Evolutionary conservation across 768 basidiomycete genomes (phyloP), one percentile per base, ranked within the genome.

Genomic region (Tulasnella sp.): DNA sequence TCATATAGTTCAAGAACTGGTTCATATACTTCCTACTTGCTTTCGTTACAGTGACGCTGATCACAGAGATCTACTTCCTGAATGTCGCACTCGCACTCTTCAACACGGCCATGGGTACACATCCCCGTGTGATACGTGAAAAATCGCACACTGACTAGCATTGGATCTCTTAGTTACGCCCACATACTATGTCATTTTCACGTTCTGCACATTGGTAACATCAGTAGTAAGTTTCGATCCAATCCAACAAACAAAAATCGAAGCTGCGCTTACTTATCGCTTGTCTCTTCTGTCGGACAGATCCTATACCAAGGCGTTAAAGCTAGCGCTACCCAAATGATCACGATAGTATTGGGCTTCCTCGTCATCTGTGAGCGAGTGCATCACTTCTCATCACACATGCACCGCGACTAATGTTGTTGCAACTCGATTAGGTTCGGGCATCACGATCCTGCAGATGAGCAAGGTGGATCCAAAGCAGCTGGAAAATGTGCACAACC

Each of bases 81-180:
- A 97, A 96, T 72, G 84, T 93, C 61, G 96, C 96, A n/a, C 82
- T 99, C 60, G 96, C 93, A 61, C 75, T 97, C 34, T 98, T 93
- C 77, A 95, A 96, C 72, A 77, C 76, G 0, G 60, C 42, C 1
- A 52, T 59, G 50, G 55, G 52, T 56, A 43, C 51, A 1, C 27
- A 49, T 29, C 34, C 26, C 2, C 11, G 15, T 54, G 15, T 17
- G 4, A 24, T 3, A 47, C 34, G 4, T 13, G 13, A 34, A 11
- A 49, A 10, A 5, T 5, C 5, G 34, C 34, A 15, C 5, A 15
- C 34, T 38, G 34, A 38, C 34, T 38, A 15, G 15, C 34, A 15
- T 7, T 15, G 34, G 15, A 7, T 3, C 1, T 23, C 17, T 3
- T 24, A 63, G 68, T 71, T 26, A 70, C 70, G 3, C 69, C 70